These are phyloP conservation scores for Puccinia hordei DNA, from an alignment of 1,284 basidiomycete genomes.

Conservation along the genomic window DNA sequence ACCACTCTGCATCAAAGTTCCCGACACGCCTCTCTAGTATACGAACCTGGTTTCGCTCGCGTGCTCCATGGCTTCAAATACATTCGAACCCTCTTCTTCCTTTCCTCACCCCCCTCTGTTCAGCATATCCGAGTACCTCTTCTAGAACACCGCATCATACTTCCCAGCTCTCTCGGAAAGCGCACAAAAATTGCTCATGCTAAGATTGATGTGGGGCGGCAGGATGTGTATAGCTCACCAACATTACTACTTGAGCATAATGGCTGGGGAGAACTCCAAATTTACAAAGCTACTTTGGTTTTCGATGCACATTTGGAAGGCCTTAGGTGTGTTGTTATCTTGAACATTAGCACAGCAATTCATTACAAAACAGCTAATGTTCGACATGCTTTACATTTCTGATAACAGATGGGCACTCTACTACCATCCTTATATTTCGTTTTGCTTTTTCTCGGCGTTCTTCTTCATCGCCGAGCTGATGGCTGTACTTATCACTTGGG, in stretches of 20 bases:
- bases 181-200: conserved; percentile 32
- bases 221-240: conserved; percentile 29
- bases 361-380: background rate
- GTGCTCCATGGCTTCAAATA: conserved; percentile 34
- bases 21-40: conserved; percentile 36
- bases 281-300: conserved; percentile 41
- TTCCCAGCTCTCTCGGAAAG: conserved; percentile 34
- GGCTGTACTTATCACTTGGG: conserved; percentile 36
- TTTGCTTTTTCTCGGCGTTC: conserved; percentile 39
- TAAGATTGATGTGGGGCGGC: conserved; percentile 35
- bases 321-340: conserved; percentile 16
- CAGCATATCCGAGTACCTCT: conserved; percentile 39
- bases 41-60: conserved; percentile 38
- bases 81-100: conserved; percentile 46
- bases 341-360: background rate
- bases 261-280: conserved; percentile 46
- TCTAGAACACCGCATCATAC: conserved; percentile 34
- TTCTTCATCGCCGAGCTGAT: conserved; percentile 43
- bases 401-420: conserved; percentile 36
- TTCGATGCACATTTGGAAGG: conserved; percentile 49
- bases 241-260: conserved; percentile 6
- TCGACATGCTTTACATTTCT: background rate
- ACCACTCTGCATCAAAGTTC: conserved; percentile 39
- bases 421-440: conserved; percentile 48
- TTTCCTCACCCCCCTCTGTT: conserved; percentile 31